Conservation (phyloP, 1,284 basidiomycete genomes). For the Malassezia sp. region DNA sequence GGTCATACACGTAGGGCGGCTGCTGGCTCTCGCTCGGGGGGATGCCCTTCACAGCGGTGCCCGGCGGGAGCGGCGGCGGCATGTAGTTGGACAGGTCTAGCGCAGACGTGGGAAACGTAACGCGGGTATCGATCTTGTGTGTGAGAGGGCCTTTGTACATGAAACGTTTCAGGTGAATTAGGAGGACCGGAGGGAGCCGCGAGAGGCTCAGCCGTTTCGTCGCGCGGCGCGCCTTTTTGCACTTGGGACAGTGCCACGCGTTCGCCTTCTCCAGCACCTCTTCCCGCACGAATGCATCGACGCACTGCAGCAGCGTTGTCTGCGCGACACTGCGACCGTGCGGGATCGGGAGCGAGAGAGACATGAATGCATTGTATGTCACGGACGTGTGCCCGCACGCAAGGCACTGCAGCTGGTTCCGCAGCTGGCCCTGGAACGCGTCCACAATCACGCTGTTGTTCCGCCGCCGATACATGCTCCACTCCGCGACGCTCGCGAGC, state of each 20-base stretch:
- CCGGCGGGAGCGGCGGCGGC: conserved; percentile 52
- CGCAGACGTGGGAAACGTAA: conserved; percentile 58
- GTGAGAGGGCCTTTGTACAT: conserved; percentile 82
- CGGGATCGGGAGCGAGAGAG: conserved; percentile 41
- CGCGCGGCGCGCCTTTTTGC: conserved; percentile 71
- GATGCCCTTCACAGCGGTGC: conserved; percentile 15
- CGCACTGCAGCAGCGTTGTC: conserved; percentile 65
- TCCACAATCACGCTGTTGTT: conserved; percentile 38
- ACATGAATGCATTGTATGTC: conserved; percentile 65
- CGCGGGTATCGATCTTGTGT: conserved; percentile 57
- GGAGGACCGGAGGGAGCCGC: conserved; percentile 75
- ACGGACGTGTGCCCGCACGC: conserved; percentile 68
- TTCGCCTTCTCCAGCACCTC: conserved; percentile 87
- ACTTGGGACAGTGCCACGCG: conserved; percentile 79
- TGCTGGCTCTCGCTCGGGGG: conserved; percentile 26
- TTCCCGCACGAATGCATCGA: conserved; percentile 79
- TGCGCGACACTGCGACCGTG: conserved; percentile 55
- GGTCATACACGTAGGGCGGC: conserved; percentile 48
- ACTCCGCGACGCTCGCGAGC: conserved; percentile 30
- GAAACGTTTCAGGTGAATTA: conserved; percentile 95
- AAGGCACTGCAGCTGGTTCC: conserved; percentile 42
- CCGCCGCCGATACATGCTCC: conserved; percentile 36
- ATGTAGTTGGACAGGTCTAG: conserved; percentile 86
- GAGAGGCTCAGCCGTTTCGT: conserved; percentile 75
- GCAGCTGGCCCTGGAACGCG: conserved; percentile 39